Conservation (phyloP, 2,329 filamentous ascomycete species). For the Aspergillus caelatus region DNA sequence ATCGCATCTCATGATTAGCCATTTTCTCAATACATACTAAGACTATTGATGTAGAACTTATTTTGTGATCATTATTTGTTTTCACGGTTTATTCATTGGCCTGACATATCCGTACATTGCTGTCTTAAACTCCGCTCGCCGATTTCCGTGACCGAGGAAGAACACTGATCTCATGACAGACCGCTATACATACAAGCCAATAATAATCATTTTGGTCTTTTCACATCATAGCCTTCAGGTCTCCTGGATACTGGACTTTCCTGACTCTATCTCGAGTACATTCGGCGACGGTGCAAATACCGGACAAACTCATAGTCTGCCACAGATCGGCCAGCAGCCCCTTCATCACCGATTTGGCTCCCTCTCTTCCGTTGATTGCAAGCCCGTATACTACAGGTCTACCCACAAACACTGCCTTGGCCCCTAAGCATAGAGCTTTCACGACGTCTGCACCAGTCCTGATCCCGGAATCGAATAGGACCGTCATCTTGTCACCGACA, state of each 20-base stretch:
- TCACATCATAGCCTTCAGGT: constrained; percentile 38
- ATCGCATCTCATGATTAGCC: not conserved
- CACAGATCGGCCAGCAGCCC: constrained; percentile 58
- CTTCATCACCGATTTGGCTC: constrained; percentile 56
- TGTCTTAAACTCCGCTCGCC: not conserved
- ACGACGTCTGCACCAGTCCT: constrained; percentile 54
- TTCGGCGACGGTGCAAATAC: constrained; percentile 46
- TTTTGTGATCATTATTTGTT: not conserved
- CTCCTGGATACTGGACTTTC: constrained; percentile 40
- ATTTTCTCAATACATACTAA: not conserved
- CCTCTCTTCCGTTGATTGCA: constrained; percentile 57
- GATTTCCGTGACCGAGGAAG: not conserved
- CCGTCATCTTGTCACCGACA: constrained; percentile 51
- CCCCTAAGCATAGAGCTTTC: constrained; percentile 58
- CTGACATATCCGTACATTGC: not conserved
- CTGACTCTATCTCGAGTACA: constrained; percentile 37
- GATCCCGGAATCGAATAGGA: constrained; percentile 57
- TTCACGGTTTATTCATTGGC: not conserved
- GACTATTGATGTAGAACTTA: not conserved
- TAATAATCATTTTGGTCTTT: not conserved
- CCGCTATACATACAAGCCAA: not conserved
- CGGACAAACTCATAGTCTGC: constrained; percentile 58
- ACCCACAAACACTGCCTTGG: constrained; percentile 60
- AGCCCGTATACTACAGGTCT: constrained; percentile 63
- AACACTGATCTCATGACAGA: not conserved